Evolutionary conservation across 352 stramenopile species (phyloP).

Genomic region (Phytophthora litchii): DNA sequence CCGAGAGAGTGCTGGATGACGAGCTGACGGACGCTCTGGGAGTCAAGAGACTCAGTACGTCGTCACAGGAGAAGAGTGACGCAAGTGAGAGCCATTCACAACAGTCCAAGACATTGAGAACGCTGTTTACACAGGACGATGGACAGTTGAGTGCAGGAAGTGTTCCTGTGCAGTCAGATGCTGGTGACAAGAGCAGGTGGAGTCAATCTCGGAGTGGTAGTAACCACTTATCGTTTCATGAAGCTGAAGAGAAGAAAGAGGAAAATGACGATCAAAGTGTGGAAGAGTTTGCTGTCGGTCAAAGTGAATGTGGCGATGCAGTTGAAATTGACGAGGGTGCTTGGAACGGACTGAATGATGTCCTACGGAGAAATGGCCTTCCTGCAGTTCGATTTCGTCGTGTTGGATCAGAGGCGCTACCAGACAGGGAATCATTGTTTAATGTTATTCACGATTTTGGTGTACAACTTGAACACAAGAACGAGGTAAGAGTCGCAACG

Average conservation of each 20-base stretch:
- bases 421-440: constrained; percentile 57
- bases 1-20: constrained; percentile 43
- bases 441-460: constrained; percentile 69
- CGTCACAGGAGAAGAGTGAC: constrained; percentile 4
- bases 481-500: constrained; percentile 47
- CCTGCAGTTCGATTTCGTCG: constrained; percentile 48
- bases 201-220: constrained; percentile 10
- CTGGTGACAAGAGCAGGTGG: constrained; percentile 1
- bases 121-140: constrained; percentile 23
- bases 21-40: constrained; percentile 69
- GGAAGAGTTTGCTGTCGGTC: not conserved
- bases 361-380: constrained; percentile 66
- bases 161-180: not conserved
- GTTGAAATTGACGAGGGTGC: constrained; percentile 28
- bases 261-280: constrained; percentile 8
- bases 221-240: constrained; percentile 14
- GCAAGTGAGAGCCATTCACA: constrained; percentile 7
- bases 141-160: not conserved
- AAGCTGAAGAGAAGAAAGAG: constrained; percentile 36
- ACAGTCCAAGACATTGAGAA: constrained; percentile 6
- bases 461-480: constrained; percentile 66
- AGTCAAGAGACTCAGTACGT: constrained; percentile 22
- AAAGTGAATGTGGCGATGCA: not conserved
- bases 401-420: constrained; percentile 27
- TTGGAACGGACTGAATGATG: constrained; percentile 62